A percentile compares a stretch with the other conserved stretches of the same genome.
These are phyloP conservation scores for Apiospora kogelbergensis DNA, from an alignment of 2,329 filamentous ascomycete species.

Conservation along the genomic window DNA sequence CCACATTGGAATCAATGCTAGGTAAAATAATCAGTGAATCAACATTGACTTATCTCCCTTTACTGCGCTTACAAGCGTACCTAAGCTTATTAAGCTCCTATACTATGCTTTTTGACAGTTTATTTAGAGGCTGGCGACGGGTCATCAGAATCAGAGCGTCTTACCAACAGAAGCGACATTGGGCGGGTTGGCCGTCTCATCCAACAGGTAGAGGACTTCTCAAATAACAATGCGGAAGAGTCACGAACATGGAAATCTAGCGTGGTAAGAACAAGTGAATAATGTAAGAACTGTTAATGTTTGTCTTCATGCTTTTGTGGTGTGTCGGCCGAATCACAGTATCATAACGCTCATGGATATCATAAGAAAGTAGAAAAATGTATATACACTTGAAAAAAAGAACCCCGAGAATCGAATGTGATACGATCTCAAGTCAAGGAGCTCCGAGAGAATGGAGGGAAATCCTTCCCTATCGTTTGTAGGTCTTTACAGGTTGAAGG, in stretches of 20 bases:
- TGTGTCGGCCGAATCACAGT: not conserved
- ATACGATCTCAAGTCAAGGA: not conserved
- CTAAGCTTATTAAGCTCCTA: too few species aligned
- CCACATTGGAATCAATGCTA: too few species aligned
- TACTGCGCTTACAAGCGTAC: too few species aligned
- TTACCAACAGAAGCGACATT: not conserved
- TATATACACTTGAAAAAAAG: constrained; percentile 3
- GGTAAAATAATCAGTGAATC: too few species aligned
- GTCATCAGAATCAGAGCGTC: not conserved
- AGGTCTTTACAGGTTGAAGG: constrained; percentile 38
- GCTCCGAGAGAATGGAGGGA: not conserved
- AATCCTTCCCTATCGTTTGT: not conserved
- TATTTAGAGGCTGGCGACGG: not conserved
- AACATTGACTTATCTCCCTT: too few species aligned
- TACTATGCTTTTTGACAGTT: not conserved
- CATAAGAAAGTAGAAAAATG: not conserved
- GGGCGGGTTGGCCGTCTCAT: not conserved
- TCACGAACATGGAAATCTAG: not conserved
- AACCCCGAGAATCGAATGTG: not conserved
- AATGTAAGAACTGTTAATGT: not conserved
- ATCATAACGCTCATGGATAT: not conserved
- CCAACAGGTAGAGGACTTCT: not conserved
- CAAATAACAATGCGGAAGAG: not conserved
- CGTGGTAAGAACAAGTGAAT: not conserved
- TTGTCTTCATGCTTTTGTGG: not conserved